These are phyloP conservation scores for Mycena latifolia DNA, from an alignment of 768 basidiomycete species.

Conservation along the genomic window DNA sequence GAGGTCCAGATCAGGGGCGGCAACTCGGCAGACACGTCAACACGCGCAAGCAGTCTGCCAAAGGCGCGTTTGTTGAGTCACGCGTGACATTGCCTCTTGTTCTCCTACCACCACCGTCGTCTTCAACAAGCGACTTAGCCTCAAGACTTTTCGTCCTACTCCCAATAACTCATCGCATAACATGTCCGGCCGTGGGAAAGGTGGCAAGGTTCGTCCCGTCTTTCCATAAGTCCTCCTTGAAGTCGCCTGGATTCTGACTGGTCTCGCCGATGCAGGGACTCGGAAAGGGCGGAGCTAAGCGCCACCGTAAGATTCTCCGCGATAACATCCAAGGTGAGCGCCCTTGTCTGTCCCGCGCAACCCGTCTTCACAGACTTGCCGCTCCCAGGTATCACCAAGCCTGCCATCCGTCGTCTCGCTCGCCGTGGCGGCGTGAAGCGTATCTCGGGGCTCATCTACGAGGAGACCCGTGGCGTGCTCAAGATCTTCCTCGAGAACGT, in stretches of 20 bases:
- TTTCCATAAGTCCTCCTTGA: not conserved
- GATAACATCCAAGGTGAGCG: constrained; percentile 73
- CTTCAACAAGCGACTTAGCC: not conserved
- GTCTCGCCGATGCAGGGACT: constrained; percentile 62
- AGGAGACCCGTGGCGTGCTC: constrained; percentile 88
- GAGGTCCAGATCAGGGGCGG: too few species aligned
- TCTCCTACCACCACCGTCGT: constrained; percentile 44
- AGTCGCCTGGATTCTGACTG: not conserved
- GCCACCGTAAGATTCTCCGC: constrained; percentile 87
- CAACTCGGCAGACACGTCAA: constrained; percentile 1
- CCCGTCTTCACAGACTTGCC: constrained; percentile 3
- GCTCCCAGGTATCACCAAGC: constrained; percentile 86
- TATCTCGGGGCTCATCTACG: constrained; percentile 63
- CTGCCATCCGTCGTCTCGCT: constrained; percentile 93
- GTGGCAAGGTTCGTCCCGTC: constrained; percentile 75
- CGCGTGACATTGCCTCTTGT: constrained; percentile 2
- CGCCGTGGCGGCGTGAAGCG: constrained; percentile 98
- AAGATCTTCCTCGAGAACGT: constrained; percentile 94
- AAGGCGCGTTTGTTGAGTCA: constrained; percentile 1
- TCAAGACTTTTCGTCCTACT: not conserved
- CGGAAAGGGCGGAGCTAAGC: constrained; percentile 87
- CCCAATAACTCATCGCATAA: constrained; percentile 34
- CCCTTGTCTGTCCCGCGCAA: not conserved
- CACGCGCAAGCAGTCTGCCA: not conserved
- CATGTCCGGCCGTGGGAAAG: constrained; percentile 98